Base-by-base conservation (phyloP, 2,329 filamentous ascomycete species). In the Endocalyx cinctus region DNA sequence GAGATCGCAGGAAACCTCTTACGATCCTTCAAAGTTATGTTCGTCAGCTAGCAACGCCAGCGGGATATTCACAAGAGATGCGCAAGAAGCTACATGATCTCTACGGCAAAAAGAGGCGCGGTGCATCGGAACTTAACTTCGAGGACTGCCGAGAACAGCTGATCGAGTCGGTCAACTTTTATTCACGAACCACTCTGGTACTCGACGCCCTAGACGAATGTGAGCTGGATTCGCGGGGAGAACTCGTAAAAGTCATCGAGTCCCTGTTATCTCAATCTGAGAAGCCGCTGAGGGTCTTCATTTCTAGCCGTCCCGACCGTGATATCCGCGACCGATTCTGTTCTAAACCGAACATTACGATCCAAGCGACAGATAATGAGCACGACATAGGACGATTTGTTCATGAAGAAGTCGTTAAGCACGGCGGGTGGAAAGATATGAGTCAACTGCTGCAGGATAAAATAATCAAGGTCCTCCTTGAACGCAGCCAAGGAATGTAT, bases 191-290 rank as follows among this genome's bases (percentile, higher is more conserved):
- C 2, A 41, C 31, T 6, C 6, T 41, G 6, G 18, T 41, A 4
- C 22, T 41, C 8, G 32, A 41, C 22, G 39, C 35, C 12, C 27
- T 41, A 1, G 39, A 41, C 13, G 35, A 41, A 11, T 38, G 32
- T 10, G 20, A 33, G 6, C 20, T 16, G 5, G 12, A 25, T 4
- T 35, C 27, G 20, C 32, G 35, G 18, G 19, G 5, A 15, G 10
- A 15, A n/a, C 18, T 38, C 5, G 17, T 41, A 8, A 22, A 35
- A n/a, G 27, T 15, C 5, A 28, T 41, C 8, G 29, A 38, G 23
- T 18, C 12, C 4, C 22, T 41, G 12, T 7, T 33, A n/a, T 25
- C 18, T 8, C 19, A 10, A 28, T 29, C 32, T 12, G 3, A 6
- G 12, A 29, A 17, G 2, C 8, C 12, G 12, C 13, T 35, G 11